Evolutionary conservation across 208 protist species (phyloP).

Genomic region (Wallacemonas sp.): DNA sequence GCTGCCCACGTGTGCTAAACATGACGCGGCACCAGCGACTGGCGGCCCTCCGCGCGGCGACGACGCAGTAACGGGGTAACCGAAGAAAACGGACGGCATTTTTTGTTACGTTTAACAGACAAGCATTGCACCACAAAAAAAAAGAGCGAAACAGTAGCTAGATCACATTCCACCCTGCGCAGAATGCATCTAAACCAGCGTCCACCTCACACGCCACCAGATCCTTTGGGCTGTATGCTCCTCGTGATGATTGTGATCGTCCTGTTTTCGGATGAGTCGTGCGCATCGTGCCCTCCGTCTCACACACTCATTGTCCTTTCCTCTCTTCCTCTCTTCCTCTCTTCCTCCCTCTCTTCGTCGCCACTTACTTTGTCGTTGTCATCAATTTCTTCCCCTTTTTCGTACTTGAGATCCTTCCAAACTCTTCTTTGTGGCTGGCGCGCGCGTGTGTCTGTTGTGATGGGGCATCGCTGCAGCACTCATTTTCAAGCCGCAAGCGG

Average conservation of each 20-base stretch:
- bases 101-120: too few relatives aligned
- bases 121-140: too few relatives aligned
- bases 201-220: too few relatives aligned
- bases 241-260: too few relatives aligned
- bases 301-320: background rate
- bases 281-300: too few relatives aligned
- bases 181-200: too few relatives aligned
- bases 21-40: constrained; percentile 73
- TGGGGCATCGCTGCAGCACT: background rate
- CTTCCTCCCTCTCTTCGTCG: background rate
- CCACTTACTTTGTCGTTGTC: background rate
- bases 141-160: too few relatives aligned
- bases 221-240: too few relatives aligned
- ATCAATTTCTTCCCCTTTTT: constrained; percentile 3
- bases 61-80: background rate
- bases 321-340: constrained; percentile 6
- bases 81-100: background rate
- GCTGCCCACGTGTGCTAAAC: constrained; percentile 85
- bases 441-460: background rate
- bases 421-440: background rate
- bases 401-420: background rate
- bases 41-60: constrained; percentile 33
- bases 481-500: constrained; percentile 7
- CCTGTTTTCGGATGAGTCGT: too few relatives aligned
- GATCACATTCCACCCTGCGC: too few relatives aligned